These are phyloP conservation scores for Xylariaceae sp. DNA, from an alignment of 2,329 filamentous ascomycete genomes.

Conservation along the genomic window DNA sequence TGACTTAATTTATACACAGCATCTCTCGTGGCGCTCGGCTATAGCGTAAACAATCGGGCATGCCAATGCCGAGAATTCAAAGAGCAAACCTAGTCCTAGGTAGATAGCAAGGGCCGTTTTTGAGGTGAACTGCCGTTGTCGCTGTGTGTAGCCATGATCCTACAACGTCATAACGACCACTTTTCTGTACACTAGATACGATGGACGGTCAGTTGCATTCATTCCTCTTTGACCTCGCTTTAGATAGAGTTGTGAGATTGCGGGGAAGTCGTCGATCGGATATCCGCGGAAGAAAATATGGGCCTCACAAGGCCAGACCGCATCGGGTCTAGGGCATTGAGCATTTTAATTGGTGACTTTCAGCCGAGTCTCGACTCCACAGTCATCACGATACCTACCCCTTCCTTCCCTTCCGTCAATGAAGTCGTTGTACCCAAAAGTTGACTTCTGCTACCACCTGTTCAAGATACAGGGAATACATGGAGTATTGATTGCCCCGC, in stretches of 20 bases:
- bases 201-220: not conserved
- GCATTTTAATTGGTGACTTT: no score
- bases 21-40: not conserved
- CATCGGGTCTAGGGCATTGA: no score
- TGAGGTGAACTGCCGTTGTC: no score
- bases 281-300: not conserved
- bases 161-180: slow-evolving; percentile 10
- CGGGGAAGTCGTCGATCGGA: not conserved
- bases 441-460: no score
- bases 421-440: no score
- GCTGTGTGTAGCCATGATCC: not conserved
- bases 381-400: not conserved
- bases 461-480: not conserved
- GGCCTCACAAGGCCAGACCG: no score
- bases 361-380: no score
- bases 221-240: not conserved
- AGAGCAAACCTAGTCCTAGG: not conserved
- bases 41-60: not conserved
- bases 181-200: not conserved
- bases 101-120: not conserved
- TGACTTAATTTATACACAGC: not conserved
- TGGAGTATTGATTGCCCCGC: not conserved
- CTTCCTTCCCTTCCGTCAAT: no score
- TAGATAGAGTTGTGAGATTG: not conserved
- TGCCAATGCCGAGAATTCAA: not conserved